Base-by-base conservation (phyloP, 108 stramenopile species). In the Schizochytrium sp. region DNA sequence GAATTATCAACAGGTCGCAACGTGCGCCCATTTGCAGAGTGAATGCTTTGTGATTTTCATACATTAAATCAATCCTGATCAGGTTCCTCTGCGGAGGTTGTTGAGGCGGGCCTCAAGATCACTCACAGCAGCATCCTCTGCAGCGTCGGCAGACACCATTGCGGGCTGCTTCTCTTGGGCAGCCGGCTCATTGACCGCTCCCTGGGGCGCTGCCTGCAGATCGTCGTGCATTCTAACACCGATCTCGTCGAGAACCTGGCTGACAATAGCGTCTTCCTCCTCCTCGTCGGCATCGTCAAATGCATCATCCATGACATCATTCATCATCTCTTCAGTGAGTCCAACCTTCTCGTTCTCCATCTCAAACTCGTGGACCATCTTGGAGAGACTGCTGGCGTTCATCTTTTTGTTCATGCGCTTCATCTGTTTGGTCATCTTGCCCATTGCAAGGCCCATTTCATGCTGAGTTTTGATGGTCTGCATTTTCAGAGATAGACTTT, bases 241-340 rank as follows among this genome's bases (percentile, higher is more conserved):
- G 28, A 94, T 61, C 47, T 94, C 94, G 40, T 90, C 92, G 28
- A 93, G 59, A 4, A 94, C 94, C 87, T 92, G 91, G 72, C 64
- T 89, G 64, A 94, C 92, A 44, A 93, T 89, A 28, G 53, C 45
- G 17, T 93, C 93, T 60, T 93, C 92, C 72, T 93, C 93, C 76
- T 93, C 93, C 42, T 92, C 94, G 49, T 91, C 93, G n/a, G 90
- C 93, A 50, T 91, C 92, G 17, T 92, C 92, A 42, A 94, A 72
- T 8, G 92, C 93, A 87, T 93, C 93, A 89, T 93, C 94, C 46
- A 94, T 88, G 49, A 92, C 90, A 45, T 94, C 94, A 10, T 91
- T 90, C 50, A 94, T 92, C 15, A 92, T 73, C 89, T 94, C 94
- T 47, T 91, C 89, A 44, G 89, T 93, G 15, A 93, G 88, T 44